These are phyloP conservation scores for Helotiales sp. DNA, from an alignment of 2,329 filamentous ascomycete genomes.

Conservation along the genomic window DNA sequence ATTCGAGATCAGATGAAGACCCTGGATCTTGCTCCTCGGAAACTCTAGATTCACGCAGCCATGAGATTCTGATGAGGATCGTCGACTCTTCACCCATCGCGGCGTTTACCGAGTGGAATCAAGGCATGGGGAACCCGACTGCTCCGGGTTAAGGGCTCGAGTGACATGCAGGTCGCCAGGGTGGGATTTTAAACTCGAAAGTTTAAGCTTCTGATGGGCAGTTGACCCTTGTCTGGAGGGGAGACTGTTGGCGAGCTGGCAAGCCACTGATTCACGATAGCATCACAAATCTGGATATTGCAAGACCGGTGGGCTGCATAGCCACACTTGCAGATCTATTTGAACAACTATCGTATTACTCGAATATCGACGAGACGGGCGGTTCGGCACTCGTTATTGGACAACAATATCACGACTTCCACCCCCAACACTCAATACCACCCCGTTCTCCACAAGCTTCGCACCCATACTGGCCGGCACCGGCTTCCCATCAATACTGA, in stretches of 20 bases:
- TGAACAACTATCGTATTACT: neutral
- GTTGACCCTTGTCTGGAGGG: neutral
- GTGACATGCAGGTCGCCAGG: neutral
- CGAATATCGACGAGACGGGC: neutral
- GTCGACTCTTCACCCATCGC: neutral
- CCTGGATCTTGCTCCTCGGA: neutral
- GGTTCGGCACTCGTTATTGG: neutral
- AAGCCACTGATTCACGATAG: neutral
- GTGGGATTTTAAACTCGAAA: no score
- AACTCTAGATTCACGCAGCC: neutral
- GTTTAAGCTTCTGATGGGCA: no score
- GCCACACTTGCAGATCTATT: neutral
- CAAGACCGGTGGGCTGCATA: neutral
- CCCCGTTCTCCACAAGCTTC: neutral
- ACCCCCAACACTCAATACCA: slow-evolving; percentile 12
- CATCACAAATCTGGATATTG: neutral
- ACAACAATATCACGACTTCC: slow-evolving; percentile 10
- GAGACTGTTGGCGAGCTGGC: neutral
- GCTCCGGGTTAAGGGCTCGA: neutral
- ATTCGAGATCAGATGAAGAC: neutral
- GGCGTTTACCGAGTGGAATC: neutral
- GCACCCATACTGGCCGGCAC: neutral
- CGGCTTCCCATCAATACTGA: slow-evolving; percentile 14
- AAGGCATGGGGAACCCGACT: neutral
- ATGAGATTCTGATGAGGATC: neutral